Percentiles rank a stretch among this genome's conserved stretches.
Evolutionary conservation across 202 grass and related monocot genomes (phyloP).

Genomic region (Carex arenaria): DNA sequence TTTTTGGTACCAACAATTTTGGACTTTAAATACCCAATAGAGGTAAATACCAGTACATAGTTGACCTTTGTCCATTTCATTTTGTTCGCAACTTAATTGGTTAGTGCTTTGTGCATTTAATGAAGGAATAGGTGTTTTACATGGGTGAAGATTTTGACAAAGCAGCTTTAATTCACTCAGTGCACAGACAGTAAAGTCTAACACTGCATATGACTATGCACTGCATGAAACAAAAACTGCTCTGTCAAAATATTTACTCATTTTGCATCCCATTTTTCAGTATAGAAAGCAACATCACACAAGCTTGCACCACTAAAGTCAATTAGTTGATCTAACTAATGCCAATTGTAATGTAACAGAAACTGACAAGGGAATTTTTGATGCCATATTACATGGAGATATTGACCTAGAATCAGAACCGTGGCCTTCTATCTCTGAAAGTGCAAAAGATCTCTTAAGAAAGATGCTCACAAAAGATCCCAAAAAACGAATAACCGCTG

Average conservation of each 20-base stretch:
- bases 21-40: background rate
- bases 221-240: too few relatives aligned
- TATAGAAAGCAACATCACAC: background rate
- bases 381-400: constrained; percentile 38
- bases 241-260: too few relatives aligned
- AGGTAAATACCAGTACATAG: background rate
- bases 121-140: background rate
- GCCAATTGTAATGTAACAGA: constrained; percentile 32
- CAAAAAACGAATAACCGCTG: constrained; percentile 53
- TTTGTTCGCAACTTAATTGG: too few relatives aligned
- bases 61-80: background rate
- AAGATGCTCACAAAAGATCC: constrained; percentile 53
- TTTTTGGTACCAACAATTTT: background rate
- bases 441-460: constrained; percentile 73
- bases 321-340: background rate
- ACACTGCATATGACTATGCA: too few relatives aligned
- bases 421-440: constrained; percentile 76
- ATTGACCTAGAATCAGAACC: constrained; percentile 40
- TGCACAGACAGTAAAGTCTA: too few relatives aligned
- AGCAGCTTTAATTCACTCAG: too few relatives aligned
- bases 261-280: background rate
- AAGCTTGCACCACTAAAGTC: background rate
- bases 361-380: constrained; percentile 72
- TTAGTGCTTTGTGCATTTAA: background rate
- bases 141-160: background rate